Evolutionary conservation across 2,329 filamentous ascomycete genomes (phyloP).

Genomic region (Cytospora chrysosperma): DNA sequence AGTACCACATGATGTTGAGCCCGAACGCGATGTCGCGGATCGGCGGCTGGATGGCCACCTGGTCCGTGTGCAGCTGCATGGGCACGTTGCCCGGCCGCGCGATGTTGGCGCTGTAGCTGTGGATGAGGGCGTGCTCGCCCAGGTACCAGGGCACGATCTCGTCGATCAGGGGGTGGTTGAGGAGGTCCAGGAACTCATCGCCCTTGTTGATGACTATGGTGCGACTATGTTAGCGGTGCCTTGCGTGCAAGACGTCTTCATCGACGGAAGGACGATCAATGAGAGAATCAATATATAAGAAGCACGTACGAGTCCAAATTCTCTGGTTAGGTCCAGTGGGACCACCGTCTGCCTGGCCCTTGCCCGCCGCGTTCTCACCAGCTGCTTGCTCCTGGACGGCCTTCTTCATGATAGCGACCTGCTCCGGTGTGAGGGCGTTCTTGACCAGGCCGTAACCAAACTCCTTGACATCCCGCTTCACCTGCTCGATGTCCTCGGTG

Average conservation of each 20-base stretch:
- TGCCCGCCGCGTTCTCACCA: slow-evolving; percentile 29
- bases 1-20: slow-evolving; percentile 30
- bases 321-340: slow-evolving; percentile 25
- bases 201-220: slow-evolving; percentile 27
- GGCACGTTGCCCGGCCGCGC: slow-evolving; percentile 30
- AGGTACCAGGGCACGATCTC: slow-evolving; percentile 31
- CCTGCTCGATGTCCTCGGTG: slow-evolving; percentile 32
- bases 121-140: slow-evolving; percentile 32
- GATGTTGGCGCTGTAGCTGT: slow-evolving; percentile 34
- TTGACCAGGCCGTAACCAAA: slow-evolving; percentile 33
- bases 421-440: slow-evolving; percentile 28
- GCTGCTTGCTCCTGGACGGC: slow-evolving; percentile 30
- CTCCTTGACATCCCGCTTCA: slow-evolving; percentile 29
- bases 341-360: slow-evolving; percentile 28
- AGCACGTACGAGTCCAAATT: slow-evolving; percentile 15
- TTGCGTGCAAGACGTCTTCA: not conserved
- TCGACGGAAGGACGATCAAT: not conserved
- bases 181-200: slow-evolving; percentile 32
- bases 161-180: slow-evolving; percentile 32
- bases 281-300: too few relatives aligned
- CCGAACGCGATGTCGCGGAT: slow-evolving; percentile 30
- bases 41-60: slow-evolving; percentile 30
- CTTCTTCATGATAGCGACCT: slow-evolving; percentile 29
- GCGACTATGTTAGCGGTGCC: not conserved
- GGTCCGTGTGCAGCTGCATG: slow-evolving; percentile 33